Evolutionary conservation across 2,329 filamentous ascomycete genomes (phyloP), one percentile per base, ranked within the genome.

Genomic region (Dactylellina haptotyla): DNA sequence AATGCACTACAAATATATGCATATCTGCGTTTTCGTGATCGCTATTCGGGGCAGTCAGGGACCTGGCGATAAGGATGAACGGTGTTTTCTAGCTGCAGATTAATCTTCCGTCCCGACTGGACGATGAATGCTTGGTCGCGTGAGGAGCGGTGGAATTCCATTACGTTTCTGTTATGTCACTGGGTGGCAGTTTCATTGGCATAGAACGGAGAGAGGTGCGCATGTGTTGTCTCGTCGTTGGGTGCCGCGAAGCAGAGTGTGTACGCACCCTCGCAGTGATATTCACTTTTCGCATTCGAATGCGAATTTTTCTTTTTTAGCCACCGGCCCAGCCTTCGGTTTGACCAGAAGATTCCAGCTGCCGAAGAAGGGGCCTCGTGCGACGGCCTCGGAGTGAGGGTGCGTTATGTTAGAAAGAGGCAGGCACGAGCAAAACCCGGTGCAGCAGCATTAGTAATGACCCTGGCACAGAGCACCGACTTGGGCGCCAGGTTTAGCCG

Each of bases 111-210:
- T 59, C 26, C 53, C 53, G 63, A 62, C 37, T 50, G 51, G 65
- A 46, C n/a, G 48, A 48, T 14, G 34, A 43, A 23, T 39, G 41
- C 6, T 43, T 10, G 50, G 50, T 48, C 51, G 12, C 51, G 58
- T 64, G 51, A 71, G 41, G 39, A 48, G 37, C 16, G 9, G n/a
- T 39, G 18, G 48, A 25, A 48, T 30, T 16, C 51, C 26, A 72
- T 72, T 72, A 72, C 67, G 67, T 72, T 72, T 64, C 67, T 72
- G 67, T 72, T 72, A 72, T 65, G 66, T 71, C 66, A 71, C 63
- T 51, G 18, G 46, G 10, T 1, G 9, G 10, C 10, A 5, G 46
- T 20, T 28, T 30, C 53, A 23, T 23, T 45, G 9, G 16, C n/a
- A n/a, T n/a, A n/a, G n/a, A n/a, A n/a, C n/a, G n/a, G n/a, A n/a